Conservation (phyloP, 2,329 filamentous ascomycete species). For the Tolypocladium nubicola region DNA sequence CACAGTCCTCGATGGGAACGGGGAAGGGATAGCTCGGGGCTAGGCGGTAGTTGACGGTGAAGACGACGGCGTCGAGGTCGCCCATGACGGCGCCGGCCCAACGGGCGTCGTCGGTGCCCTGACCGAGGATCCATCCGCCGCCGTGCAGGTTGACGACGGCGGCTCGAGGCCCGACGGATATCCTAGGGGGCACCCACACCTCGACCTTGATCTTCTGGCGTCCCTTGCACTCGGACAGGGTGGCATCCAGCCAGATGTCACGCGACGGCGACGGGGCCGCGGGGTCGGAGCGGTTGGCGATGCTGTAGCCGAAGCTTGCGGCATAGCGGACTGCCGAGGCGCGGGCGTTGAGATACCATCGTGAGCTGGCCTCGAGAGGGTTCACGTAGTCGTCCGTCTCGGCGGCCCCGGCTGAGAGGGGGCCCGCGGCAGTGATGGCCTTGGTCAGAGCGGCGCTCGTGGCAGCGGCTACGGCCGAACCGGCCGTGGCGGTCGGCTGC, state of each 20-base stretch:
- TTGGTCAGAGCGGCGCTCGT: slow-evolving; percentile 5
- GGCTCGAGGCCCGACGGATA: slow-evolving; percentile 27
- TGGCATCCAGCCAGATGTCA: slow-evolving; percentile 32
- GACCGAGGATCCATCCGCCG: slow-evolving; percentile 55
- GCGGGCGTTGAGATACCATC: slow-evolving; percentile 31
- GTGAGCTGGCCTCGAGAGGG: slow-evolving; percentile 30
- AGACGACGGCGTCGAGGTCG: slow-evolving; percentile 44
- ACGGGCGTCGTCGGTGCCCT: slow-evolving; percentile 51
- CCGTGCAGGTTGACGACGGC: slow-evolving; percentile 58
- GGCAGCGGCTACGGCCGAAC: background rate
- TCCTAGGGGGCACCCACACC: slow-evolving; percentile 30
- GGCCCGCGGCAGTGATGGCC: slow-evolving; percentile 13
- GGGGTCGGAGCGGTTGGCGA: slow-evolving; percentile 30
- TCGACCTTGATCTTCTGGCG: slow-evolving; percentile 33
- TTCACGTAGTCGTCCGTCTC: slow-evolving; percentile 29
- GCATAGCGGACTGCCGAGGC: slow-evolving; percentile 33
- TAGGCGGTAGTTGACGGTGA: slow-evolving; percentile 58
- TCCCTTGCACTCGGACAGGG: slow-evolving; percentile 24
- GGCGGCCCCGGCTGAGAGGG: slow-evolving; percentile 16
- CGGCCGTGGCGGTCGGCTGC: slow-evolving; percentile 3
- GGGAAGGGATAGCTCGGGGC: slow-evolving; percentile 56
- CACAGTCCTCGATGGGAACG: slow-evolving; percentile 53
- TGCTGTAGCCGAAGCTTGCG: slow-evolving; percentile 30
- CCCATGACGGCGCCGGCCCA: slow-evolving; percentile 45
- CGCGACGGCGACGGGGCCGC: slow-evolving; percentile 25